phyloP scores from a whole-genome alignment of 495 filamentous ascomycete species.

The Cairneyella variabilis region DNA sequence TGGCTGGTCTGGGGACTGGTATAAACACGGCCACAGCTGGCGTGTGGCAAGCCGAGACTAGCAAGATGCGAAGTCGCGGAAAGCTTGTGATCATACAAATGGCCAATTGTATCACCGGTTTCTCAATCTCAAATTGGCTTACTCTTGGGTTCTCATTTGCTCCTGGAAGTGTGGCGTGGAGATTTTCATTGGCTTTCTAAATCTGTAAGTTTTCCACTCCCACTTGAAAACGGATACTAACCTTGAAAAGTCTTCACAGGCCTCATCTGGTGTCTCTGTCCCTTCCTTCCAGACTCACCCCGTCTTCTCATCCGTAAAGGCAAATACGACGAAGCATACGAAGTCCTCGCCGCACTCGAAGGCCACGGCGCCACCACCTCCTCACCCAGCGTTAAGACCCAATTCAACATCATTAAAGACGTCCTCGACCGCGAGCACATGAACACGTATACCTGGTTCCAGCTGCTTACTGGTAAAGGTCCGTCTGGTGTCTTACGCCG shows the following conservation, averaged over 20 bases:
- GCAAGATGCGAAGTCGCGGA: conserved; percentile 12
- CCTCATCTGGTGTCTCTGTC: conserved; percentile 58
- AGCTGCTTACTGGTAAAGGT: conserved; percentile 7
- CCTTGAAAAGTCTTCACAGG: conserved; percentile 62
- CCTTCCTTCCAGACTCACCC: conserved; percentile 69
- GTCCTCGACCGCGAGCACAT: conserved; percentile 10
- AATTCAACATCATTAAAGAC: conserved; percentile 55
- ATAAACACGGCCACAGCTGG: conserved; percentile 27
- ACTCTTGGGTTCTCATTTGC: conserved; percentile 73
- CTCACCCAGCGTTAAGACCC: conserved; percentile 35
- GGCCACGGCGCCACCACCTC: conserved; percentile 52
- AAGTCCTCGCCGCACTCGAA: conserved; percentile 63
- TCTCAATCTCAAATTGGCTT: conserved; percentile 69
- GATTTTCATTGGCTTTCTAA: conserved; percentile 14
- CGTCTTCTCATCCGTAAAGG: conserved; percentile 66
- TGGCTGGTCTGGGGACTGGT: conserved; percentile 50
- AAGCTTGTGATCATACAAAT: conserved; percentile 12
- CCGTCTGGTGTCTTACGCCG: conserved; percentile 26
- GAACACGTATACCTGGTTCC: conserved; percentile 7
- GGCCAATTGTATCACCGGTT: conserved; percentile 4
- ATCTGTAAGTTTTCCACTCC: conserved; percentile 8
- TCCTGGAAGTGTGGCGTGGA: conserved; percentile 55
- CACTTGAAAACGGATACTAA: background rate
- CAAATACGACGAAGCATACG: conserved; percentile 60
- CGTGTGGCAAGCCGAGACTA: conserved; percentile 20